Evolutionary conservation across 106 monocot species (phyloP).

Genomic region (Triglochin maritima): DNA sequence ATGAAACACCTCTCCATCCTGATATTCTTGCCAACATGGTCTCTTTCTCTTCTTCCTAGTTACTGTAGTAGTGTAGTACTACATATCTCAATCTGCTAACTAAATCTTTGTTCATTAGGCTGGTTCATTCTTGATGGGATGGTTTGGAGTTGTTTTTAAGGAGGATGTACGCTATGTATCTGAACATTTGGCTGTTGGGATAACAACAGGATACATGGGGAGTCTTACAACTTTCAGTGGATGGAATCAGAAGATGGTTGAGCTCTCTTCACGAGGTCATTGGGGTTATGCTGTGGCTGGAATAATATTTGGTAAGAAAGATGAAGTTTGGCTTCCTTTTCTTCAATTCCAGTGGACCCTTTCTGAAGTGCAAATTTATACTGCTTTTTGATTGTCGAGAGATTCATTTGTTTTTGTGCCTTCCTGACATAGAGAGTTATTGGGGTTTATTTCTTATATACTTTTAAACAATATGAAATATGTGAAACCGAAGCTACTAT

Average conservation of each 20-base stretch:
- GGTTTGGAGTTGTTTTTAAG: constrained; percentile 88
- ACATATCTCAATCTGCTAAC: background rate
- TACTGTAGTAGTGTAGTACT: background rate
- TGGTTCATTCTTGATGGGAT: constrained; percentile 97
- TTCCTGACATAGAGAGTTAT: background rate
- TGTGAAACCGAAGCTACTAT: no score
- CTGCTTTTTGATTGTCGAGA: background rate
- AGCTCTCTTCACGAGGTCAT: constrained; percentile 46
- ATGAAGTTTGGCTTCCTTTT: no score
- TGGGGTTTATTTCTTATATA: no score
- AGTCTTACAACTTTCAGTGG: constrained; percentile 98
- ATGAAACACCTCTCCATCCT: constrained; percentile 13
- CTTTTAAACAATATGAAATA: no score
- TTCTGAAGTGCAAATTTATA: background rate
- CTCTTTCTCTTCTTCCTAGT: background rate
- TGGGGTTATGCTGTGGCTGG: constrained; percentile 68
- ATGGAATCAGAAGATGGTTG: constrained; percentile 94
- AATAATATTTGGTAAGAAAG: constrained; percentile 48
- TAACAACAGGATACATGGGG: constrained; percentile 89
- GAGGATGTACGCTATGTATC: constrained; percentile 56
- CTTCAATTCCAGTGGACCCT: background rate
- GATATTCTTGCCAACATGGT: constrained; percentile 23
- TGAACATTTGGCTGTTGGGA: constrained; percentile 62
- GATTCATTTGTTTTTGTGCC: background rate
- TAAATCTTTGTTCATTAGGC: constrained; percentile 25